Evolutionary conservation across 2,329 filamentous ascomycete genomes (phyloP), one percentile per base, ranked within the genome.

Genomic region (Claviceps sp.): DNA sequence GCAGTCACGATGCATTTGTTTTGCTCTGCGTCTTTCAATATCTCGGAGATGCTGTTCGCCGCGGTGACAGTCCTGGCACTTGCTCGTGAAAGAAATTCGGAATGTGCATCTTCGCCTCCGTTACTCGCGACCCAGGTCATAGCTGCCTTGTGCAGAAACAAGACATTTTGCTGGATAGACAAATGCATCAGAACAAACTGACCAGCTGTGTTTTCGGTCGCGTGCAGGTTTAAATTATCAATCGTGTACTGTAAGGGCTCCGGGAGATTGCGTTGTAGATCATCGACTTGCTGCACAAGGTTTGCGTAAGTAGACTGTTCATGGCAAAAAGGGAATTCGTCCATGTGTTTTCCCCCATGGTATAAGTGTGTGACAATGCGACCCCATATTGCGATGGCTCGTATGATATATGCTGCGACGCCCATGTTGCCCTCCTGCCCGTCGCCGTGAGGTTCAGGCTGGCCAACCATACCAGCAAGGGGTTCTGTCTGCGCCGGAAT

Each of bases 131-230:
- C 79, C 18, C 82, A 79, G 0, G 87, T 83, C 20, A 93, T 79
- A 2, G 88, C 88, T 61, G 94, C 94, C 38, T 89, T 83, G 65
- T 93, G 89, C 67, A 96, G 78, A 64, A 96, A 96, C 2, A 97
- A 75, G 42, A 88, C 81, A 58, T 90, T 90, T 66, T 97, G 93
- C 60, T 95, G 86, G 57, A 89, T 82, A 34, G 88, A 79, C 54
- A 97, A 86, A 66, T 98, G 93, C 51, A 97, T 72, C 62, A 96
- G 94, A 16, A 97, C 71, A 61, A 95, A 96, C 61, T 96, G 91
- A 62, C 94, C 94, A 3, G 85, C 88, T 54, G 89, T 84, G 59
- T 84, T 85, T 61, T 94, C 88, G 3, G 86, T 89, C 34, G 84
- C 83, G 64, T 97, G 89, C 42, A 85, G 79, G 53, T 88, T 84